These are phyloP conservation scores for Chrysanthemum makinoi DNA, from an alignment of 129 eudicot genomes.

Conservation along the genomic window DNA sequence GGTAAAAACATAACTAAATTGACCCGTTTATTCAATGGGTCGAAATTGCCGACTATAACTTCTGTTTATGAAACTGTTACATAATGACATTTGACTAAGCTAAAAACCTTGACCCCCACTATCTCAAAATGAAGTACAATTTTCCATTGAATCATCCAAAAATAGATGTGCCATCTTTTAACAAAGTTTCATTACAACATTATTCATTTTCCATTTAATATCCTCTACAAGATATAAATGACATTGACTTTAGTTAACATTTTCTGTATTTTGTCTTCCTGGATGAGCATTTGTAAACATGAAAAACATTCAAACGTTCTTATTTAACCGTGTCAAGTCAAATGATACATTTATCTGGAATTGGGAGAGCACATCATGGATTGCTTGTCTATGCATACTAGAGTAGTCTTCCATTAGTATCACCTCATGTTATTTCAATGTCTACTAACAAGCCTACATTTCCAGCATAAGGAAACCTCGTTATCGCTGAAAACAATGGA, in stretches of 20 bases:
- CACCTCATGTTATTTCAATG: background rate
- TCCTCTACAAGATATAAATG: background rate
- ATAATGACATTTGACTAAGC: background rate
- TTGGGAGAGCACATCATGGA: background rate
- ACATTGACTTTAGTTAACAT: background rate
- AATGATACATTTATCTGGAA: background rate
- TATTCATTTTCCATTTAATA: background rate
- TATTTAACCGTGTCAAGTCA: background rate
- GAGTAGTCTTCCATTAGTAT: background rate
- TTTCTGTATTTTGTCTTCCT: too few species aligned
- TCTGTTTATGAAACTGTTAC: background rate
- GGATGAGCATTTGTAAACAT: background rate
- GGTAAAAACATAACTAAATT: background rate
- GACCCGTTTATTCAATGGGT: background rate
- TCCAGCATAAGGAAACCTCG: slow-evolving; percentile 74
- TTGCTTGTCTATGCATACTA: background rate
- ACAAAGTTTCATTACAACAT: background rate
- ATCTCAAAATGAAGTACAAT: background rate
- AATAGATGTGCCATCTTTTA: background rate
- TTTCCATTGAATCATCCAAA: background rate
- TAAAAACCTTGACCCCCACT: background rate
- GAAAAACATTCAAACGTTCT: background rate
- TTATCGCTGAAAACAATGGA: slow-evolving; percentile 83
- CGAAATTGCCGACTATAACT: background rate
- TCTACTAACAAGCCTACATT: slow-evolving; percentile 19